phyloP scores from a whole-genome alignment of 176 grass and related monocot species.

The Dactylis glomerata region DNA sequence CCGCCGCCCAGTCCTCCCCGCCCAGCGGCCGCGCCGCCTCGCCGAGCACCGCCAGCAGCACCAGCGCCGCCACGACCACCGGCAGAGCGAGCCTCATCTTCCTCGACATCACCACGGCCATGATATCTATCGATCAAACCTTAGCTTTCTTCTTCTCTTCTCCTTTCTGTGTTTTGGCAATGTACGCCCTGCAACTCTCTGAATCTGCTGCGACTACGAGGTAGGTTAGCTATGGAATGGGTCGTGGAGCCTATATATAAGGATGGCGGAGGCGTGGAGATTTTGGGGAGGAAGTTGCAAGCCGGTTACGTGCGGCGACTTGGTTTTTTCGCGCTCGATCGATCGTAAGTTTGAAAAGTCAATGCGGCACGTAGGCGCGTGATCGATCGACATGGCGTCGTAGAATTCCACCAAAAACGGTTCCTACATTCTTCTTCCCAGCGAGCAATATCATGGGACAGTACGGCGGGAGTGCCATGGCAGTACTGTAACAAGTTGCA shows the following conservation, averaged over 20 bases:
- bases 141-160: background rate
- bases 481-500: background rate
- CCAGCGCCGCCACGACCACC: background rate
- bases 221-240: background rate
- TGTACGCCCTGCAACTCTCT: background rate
- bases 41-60: constrained; percentile 14
- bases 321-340: background rate
- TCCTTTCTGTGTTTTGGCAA: background rate
- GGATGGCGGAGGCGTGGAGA: background rate
- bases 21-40: constrained; percentile 35
- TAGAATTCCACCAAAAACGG: background rate
- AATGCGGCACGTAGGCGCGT: background rate
- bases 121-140: background rate
- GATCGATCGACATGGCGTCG: background rate
- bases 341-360: constrained; percentile 19
- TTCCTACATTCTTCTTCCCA: background rate
- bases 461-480: background rate
- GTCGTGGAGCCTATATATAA: constrained; percentile 32
- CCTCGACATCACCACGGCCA: background rate
- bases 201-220: background rate
- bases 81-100: background rate
- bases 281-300: background rate
- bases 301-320: constrained; percentile 37
- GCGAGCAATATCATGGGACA: too few species aligned
- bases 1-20: background rate